phyloP scores from a whole-genome alignment of 352 stramenopile genomes.

The Globisporangium nagaii region DNA sequence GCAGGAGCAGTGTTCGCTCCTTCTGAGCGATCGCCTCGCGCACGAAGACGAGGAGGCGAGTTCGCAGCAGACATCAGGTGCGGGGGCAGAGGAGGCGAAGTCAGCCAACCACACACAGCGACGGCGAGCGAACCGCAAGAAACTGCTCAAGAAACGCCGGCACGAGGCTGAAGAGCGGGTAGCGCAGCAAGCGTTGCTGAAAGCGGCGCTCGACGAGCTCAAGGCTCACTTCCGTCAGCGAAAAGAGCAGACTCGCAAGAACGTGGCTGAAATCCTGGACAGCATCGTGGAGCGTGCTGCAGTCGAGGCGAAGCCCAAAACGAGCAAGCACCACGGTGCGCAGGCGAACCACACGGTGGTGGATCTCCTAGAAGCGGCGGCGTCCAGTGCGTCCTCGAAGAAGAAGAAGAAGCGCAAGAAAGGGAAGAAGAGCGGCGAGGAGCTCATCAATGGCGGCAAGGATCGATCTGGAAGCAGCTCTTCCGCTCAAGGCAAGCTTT shows the following conservation, averaged over 20 bases:
- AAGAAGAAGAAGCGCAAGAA: slow-evolving; percentile 22
- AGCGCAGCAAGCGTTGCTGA: slow-evolving; percentile 35
- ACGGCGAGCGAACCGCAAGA: slow-evolving; percentile 59
- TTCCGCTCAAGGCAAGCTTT: neutral
- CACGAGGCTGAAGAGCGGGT: slow-evolving; percentile 27
- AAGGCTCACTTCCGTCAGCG: slow-evolving; percentile 18
- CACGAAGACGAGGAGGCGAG: slow-evolving; percentile 28
- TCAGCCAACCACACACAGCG: slow-evolving; percentile 40
- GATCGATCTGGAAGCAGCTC: neutral
- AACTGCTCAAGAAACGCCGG: slow-evolving; percentile 57
- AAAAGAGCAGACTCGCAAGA: slow-evolving; percentile 15
- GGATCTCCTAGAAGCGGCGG: neutral
- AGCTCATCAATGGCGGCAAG: neutral
- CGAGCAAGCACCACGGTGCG: neutral
- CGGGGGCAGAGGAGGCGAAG: slow-evolving; percentile 2
- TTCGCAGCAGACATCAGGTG: neutral
- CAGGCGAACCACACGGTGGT: slow-evolving; percentile 1
- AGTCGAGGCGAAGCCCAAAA: slow-evolving; percentile 4
- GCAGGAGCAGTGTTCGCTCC: slow-evolving; percentile 61
- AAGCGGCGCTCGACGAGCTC: slow-evolving; percentile 38
- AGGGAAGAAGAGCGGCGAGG: slow-evolving; percentile 8
- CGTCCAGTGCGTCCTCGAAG: neutral
- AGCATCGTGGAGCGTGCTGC: slow-evolving; percentile 39
- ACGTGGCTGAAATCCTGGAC: slow-evolving; percentile 27
- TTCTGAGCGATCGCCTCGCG: slow-evolving; percentile 52